Evolutionary conservation across 176 grass and related monocot genomes (phyloP).

Genomic region (Hordeum marinum): DNA sequence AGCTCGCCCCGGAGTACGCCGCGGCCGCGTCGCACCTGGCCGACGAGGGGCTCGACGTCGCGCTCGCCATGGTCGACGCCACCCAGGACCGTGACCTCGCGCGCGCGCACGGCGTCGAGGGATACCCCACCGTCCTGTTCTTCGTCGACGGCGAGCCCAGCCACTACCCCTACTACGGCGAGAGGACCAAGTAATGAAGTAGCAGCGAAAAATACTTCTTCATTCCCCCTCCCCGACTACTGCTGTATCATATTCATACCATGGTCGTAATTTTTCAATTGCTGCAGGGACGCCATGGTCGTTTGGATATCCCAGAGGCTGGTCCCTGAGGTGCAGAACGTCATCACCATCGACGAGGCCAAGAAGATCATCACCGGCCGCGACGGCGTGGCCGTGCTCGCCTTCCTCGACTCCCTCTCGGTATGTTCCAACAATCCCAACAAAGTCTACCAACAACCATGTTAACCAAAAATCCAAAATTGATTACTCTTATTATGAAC

Average conservation of each 20-base stretch:
- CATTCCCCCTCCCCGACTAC: no score
- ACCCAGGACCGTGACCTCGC: constrained; percentile 65
- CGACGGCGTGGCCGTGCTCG: constrained; percentile 46
- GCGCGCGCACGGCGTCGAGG: constrained; percentile 57
- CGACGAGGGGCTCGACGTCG: constrained; percentile 36
- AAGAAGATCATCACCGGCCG: constrained; percentile 48
- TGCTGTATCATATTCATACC: neutral
- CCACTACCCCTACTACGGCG: constrained; percentile 45
- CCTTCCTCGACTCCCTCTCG: constrained; percentile 57
- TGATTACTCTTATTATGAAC: neutral
- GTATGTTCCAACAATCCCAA: neutral
- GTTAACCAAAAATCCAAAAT: neutral
- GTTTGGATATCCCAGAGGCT: constrained; percentile 85
- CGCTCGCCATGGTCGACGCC: constrained; percentile 71
- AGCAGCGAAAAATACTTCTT: neutral
- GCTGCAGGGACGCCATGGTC: constrained; percentile 56
- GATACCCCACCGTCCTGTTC: constrained; percentile 70
- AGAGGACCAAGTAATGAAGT: constrained; percentile 50
- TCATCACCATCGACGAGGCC: constrained; percentile 57
- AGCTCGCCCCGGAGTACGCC: constrained; percentile 22
- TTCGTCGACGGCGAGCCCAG: constrained; percentile 55
- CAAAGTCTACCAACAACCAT: neutral
- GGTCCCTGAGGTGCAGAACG: constrained; percentile 58
- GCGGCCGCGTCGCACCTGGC: constrained; percentile 50
- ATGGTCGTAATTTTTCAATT: neutral